phyloP scores from a whole-genome alignment of 352 stramenopile genomes.

The Thraustochytrium sp. region DNA sequence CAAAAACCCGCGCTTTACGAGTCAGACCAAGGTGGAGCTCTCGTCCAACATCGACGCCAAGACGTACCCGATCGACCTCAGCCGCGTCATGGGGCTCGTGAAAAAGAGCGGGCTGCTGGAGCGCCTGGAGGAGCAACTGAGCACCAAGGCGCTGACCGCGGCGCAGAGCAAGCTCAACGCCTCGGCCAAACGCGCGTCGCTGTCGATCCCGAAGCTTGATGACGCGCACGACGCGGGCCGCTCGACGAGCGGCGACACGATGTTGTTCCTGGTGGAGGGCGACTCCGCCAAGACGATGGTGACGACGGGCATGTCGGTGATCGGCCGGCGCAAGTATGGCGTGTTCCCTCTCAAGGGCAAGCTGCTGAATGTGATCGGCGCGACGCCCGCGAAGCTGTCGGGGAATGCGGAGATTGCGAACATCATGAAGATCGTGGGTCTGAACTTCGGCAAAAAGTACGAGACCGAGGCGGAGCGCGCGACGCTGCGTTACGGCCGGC shows the following conservation, averaged over 20 bases:
- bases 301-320: background rate
- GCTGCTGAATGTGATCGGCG: slow-evolving; percentile 1
- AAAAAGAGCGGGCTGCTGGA: background rate
- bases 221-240: slow-evolving; percentile 11
- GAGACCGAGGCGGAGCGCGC: background rate
- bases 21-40: slow-evolving; percentile 6
- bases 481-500: background rate
- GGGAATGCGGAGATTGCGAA: background rate
- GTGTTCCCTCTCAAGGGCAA: slow-evolving; percentile 24
- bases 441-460: slow-evolving; percentile 29
- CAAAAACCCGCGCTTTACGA: background rate
- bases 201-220: background rate
- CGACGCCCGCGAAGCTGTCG: background rate
- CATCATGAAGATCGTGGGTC: slow-evolving; percentile 27
- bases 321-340: background rate
- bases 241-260: background rate
- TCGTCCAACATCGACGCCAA: background rate
- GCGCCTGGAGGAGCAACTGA: background rate
- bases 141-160: background rate
- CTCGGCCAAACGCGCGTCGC: background rate
- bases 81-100: background rate
- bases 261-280: slow-evolving; percentile 22
- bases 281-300: slow-evolving; percentile 33
- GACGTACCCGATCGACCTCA: background rate
- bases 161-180: background rate